A percentile compares a stretch with the other conserved stretches of the same genome.
phyloP scores from a whole-genome alignment of 257 asterid species.

The Rhazya stricta region DNA sequence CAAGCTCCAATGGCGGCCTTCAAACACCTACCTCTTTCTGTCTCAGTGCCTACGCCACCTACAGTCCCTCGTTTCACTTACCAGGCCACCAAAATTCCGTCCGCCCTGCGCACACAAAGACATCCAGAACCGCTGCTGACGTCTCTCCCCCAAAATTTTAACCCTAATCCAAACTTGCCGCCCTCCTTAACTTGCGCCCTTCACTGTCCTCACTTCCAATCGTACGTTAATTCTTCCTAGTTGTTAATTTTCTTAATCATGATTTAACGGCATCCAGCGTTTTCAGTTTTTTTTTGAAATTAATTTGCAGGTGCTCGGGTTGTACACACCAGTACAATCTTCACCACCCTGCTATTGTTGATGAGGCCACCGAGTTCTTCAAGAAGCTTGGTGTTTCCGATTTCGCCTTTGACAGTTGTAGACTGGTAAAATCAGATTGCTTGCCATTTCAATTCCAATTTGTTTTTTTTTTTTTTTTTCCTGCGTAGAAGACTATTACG shows the following conservation, averaged over 20 bases:
- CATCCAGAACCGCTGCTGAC: slow-evolving; percentile 22
- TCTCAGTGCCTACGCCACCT: slow-evolving; percentile 18
- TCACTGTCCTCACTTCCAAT: slow-evolving; percentile 66
- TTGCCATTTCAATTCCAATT: neutral
- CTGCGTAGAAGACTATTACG: neutral
- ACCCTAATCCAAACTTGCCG: slow-evolving; percentile 23
- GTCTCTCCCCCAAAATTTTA: slow-evolving; percentile 21
- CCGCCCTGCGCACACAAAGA: slow-evolving; percentile 20
- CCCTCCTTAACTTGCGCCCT: slow-evolving; percentile 57
- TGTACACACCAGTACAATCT: slow-evolving; percentile 81
- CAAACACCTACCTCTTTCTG: slow-evolving; percentile 20
- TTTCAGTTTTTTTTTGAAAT: neutral
- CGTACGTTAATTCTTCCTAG: slow-evolving; percentile 30
- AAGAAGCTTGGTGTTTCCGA: slow-evolving; percentile 48
- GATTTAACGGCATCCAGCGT: neutral
- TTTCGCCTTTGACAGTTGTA: slow-evolving; percentile 72
- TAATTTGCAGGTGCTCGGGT: slow-evolving; percentile 77
- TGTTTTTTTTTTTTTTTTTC: neutral
- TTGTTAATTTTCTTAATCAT: neutral
- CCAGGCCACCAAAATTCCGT: slow-evolving; percentile 18
- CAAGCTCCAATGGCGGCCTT: neutral
- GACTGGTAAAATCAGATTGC: slow-evolving; percentile 46
- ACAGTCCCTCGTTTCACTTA: slow-evolving; percentile 27
- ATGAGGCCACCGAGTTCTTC: slow-evolving; percentile 60
- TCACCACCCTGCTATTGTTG: slow-evolving; percentile 62